These are phyloP conservation scores for Begonia masoniana DNA, from an alignment of 306 rosid species.

Conservation along the genomic window DNA sequence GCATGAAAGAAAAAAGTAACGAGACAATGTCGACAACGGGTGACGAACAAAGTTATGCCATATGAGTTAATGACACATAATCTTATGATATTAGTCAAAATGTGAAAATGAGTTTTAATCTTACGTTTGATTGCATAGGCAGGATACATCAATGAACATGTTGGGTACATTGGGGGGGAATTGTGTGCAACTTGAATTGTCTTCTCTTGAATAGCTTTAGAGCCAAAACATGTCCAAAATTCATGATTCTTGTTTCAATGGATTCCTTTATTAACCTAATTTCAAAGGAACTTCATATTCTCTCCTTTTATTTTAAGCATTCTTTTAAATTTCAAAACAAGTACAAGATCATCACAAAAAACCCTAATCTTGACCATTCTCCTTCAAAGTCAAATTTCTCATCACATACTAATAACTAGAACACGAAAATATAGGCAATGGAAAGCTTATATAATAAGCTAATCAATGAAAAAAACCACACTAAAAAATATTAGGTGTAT, in stretches of 20 bases:
- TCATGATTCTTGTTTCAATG: constrained; percentile 20
- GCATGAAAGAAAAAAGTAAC: no score
- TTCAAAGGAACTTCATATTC: constrained; percentile 1
- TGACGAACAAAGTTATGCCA: no score
- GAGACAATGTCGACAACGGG: no score
- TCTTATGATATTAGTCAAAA: no score
- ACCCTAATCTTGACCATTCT: constrained; percentile 53
- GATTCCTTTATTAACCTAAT: constrained; percentile 28
- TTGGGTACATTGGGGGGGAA: no score
- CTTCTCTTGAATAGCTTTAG: constrained; percentile 13
- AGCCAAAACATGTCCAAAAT: constrained; percentile 23
- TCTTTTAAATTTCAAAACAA: constrained; percentile 19
- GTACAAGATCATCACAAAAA: constrained; percentile 41
- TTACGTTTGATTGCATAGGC: no score
- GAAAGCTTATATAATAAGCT: constrained; percentile 50
- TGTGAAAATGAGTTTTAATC: no score
- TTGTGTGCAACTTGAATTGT: constrained; percentile 44
- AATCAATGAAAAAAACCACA: constrained; percentile 17
- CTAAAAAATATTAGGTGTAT: not conserved
- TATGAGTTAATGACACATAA: no score
- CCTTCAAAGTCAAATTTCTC: constrained; percentile 35
- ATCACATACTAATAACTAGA: not conserved
- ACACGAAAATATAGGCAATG: constrained; percentile 3
- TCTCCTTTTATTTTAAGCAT: constrained; percentile 12
- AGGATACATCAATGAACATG: no score